Percentiles rank a stretch among this genome's conserved stretches.
These are phyloP conservation scores for Fusarium duplospermum DNA, from an alignment of 2,329 filamentous ascomycete genomes.

Conservation along the genomic window DNA sequence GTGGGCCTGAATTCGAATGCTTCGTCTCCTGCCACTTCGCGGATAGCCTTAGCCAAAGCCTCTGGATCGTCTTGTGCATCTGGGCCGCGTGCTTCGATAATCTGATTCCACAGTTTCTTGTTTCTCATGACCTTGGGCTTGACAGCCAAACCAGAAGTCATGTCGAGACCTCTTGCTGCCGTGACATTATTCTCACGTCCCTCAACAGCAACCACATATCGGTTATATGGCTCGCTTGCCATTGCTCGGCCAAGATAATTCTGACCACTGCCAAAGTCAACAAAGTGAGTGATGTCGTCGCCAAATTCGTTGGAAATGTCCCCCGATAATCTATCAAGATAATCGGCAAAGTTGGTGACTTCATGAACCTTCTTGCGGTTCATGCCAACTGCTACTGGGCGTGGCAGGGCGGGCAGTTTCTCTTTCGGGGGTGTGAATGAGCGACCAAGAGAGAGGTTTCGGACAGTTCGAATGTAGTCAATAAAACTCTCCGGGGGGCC, in stretches of 20 bases:
- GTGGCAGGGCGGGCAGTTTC: conserved; percentile 70
- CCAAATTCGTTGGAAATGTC: conserved; percentile 69
- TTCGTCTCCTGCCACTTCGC: conserved; percentile 49
- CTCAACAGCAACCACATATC: conserved; percentile 90
- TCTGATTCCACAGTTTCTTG: conserved; percentile 79
- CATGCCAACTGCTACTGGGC: conserved; percentile 87
- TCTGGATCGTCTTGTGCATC: conserved; percentile 55
- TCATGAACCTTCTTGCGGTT: conserved; percentile 96
- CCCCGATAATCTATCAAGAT: conserved; percentile 72
- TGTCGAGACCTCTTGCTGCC: conserved; percentile 85
- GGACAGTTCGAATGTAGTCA: conserved; percentile 77
- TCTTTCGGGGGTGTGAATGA: conserved; percentile 62
- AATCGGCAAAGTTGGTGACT: conserved; percentile 89
- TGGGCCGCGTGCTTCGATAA: conserved; percentile 54
- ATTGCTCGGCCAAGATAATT: conserved; percentile 94
- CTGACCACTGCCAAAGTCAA: conserved; percentile 96
- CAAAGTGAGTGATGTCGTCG: conserved; percentile 80
- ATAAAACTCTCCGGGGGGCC: conserved; percentile 69
- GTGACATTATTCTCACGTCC: conserved; percentile 87
- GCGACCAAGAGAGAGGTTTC: conserved; percentile 75
- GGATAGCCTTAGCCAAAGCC: conserved; percentile 48
- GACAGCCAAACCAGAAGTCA: conserved; percentile 80
- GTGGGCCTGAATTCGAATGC: conserved; percentile 60
- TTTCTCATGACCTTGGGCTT: conserved; percentile 81
- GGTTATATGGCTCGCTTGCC: conserved; percentile 86